Percentiles rank a stretch among this genome's conserved stretches.
These are phyloP conservation scores for Leccinellum albellum DNA, from an alignment of 768 basidiomycete genomes.

Conservation along the genomic window DNA sequence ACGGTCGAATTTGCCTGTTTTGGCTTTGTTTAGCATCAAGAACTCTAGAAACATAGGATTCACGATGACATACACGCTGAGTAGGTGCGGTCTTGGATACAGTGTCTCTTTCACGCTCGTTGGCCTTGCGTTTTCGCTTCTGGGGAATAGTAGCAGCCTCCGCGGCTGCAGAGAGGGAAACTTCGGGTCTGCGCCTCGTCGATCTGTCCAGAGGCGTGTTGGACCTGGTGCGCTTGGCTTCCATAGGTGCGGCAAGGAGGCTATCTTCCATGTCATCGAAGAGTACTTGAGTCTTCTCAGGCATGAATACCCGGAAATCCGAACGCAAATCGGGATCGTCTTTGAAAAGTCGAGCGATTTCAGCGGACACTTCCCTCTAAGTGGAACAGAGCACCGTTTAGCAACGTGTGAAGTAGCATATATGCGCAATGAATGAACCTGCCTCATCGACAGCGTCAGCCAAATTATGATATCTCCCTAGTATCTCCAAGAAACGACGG, in stretches of 20 bases:
- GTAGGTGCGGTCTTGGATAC: slow-evolving; percentile 18
- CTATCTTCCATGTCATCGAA: slow-evolving; percentile 42
- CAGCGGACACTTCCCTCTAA: slow-evolving; percentile 60
- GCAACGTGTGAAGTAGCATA: neutral
- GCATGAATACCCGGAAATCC: slow-evolving; percentile 75
- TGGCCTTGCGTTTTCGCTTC: slow-evolving; percentile 66
- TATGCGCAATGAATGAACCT: slow-evolving; percentile 17
- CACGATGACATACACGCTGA: slow-evolving; percentile 24
- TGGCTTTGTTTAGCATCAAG: slow-evolving; percentile 12
- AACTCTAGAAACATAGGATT: neutral
- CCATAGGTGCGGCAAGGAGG: slow-evolving; percentile 25
- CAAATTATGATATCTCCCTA: slow-evolving; percentile 59
- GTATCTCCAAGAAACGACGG: slow-evolving; percentile 71
- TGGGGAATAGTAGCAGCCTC: slow-evolving; percentile 45
- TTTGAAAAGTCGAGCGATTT: slow-evolving; percentile 67
- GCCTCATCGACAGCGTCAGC: slow-evolving; percentile 63
- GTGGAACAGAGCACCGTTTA: neutral
- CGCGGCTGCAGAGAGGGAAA: slow-evolving; percentile 39
- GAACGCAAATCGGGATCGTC: slow-evolving; percentile 70
- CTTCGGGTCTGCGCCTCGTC: slow-evolving; percentile 43
- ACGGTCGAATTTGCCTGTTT: slow-evolving; percentile 20
- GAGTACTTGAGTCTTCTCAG: slow-evolving; percentile 50
- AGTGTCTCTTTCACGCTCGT: slow-evolving; percentile 38
- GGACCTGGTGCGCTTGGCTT: slow-evolving; percentile 34
- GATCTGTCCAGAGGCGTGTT: slow-evolving; percentile 35